These are phyloP conservation scores for Takakia lepidozioides DNA, from an alignment of 225 moss, liverwort and hornwort species.

Conservation along the genomic window DNA sequence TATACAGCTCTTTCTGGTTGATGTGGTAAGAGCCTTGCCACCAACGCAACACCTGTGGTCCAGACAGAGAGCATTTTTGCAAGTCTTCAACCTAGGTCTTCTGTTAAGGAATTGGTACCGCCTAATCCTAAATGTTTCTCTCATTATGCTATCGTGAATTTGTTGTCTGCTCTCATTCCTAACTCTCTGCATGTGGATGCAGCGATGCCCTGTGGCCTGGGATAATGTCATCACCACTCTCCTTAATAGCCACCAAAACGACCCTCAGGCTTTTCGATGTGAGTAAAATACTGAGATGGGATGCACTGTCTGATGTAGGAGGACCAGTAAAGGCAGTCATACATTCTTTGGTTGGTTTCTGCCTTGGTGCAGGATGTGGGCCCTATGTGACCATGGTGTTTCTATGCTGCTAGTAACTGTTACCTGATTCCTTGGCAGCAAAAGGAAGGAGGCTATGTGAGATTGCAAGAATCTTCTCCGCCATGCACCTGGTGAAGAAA, in stretches of 20 bases:
- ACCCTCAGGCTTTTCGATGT: slow-evolving; percentile 55
- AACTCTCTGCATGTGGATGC: slow-evolving; percentile 5
- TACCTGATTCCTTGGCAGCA: slow-evolving; percentile 25
- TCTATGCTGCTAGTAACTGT: slow-evolving; percentile 7
- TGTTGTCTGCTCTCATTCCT: not conserved
- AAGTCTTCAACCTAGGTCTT: too few species aligned
- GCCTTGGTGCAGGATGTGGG: too few species aligned
- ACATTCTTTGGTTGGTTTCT: too few species aligned
- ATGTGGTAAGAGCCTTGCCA: slow-evolving; percentile 53
- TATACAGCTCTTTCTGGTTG: slow-evolving; percentile 56
- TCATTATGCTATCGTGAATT: too few species aligned
- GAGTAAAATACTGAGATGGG: slow-evolving; percentile 10
- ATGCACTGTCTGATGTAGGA: too few species aligned
- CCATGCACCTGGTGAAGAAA: slow-evolving; percentile 61
- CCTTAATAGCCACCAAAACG: slow-evolving; percentile 39
- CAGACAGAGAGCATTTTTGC: too few species aligned
- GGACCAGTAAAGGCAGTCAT: too few species aligned
- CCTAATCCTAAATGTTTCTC: too few species aligned
- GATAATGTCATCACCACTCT: slow-evolving; percentile 50
- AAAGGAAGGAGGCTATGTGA: slow-evolving; percentile 60
- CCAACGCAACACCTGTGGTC: too few species aligned
- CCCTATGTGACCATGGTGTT: too few species aligned
- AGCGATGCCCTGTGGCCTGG: slow-evolving; percentile 48
- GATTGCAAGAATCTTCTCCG: slow-evolving; percentile 57
- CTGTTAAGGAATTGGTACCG: too few species aligned